Conservation (phyloP, 805 yeast species). For the Metschnikowia peoriensis region DNA sequence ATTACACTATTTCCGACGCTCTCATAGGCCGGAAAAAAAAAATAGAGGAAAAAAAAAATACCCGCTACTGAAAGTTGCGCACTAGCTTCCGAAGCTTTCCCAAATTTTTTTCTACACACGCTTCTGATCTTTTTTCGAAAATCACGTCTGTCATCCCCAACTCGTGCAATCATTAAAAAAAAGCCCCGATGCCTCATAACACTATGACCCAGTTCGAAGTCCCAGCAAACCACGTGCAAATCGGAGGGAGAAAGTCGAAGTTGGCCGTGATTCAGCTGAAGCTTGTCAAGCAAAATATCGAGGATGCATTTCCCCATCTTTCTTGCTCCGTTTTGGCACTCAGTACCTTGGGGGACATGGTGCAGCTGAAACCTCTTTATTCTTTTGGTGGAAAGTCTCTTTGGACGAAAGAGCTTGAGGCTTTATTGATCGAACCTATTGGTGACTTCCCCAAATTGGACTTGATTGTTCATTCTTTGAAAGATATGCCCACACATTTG, state of each 20-base stretch:
- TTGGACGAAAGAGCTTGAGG: slow-evolving; percentile 96
- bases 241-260: slow-evolving; percentile 88
- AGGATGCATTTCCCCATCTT: slow-evolving; percentile 58
- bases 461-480: slow-evolving; percentile 88
- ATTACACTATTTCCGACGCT: slow-evolving; percentile 10
- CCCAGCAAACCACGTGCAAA: slow-evolving; percentile 38
- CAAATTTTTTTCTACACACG: background rate
- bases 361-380: slow-evolving; percentile 80
- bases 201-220: slow-evolving; percentile 23
- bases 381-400: slow-evolving; percentile 94
- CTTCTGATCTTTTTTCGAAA: background rate
- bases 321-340: slow-evolving; percentile 76
- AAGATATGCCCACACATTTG: slow-evolving; percentile 86
- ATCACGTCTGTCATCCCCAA: slow-evolving; percentile 5
- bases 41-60: background rate
- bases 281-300: slow-evolving; percentile 62
- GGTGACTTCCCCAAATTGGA: slow-evolving; percentile 71
- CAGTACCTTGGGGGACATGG: slow-evolving; percentile 87
- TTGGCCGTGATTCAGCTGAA: slow-evolving; percentile 87
- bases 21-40: slow-evolving; percentile 14
- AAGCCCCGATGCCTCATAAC: slow-evolving; percentile 19
- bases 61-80: slow-evolving; percentile 6
- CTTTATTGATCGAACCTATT: slow-evolving; percentile 58
- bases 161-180: background rate
- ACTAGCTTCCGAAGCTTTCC: background rate